Percentiles rank a stretch among this genome's conserved stretches.
These are phyloP conservation scores for Orbilia blumenaviensis DNA, from an alignment of 2,329 filamentous ascomycete species.

Conservation along the genomic window DNA sequence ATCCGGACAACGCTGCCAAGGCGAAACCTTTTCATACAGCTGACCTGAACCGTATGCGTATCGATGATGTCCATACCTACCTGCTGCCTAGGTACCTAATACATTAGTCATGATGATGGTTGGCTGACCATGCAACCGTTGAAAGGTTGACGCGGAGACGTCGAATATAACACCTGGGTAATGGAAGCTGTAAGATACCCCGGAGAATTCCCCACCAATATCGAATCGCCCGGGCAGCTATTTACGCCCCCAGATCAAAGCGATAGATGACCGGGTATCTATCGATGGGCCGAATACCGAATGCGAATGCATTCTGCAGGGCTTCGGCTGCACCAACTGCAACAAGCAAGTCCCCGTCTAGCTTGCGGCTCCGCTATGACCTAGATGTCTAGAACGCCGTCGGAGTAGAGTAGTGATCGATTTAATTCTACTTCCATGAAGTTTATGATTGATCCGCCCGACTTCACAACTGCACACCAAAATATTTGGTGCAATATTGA, in stretches of 20 bases:
- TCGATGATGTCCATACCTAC: too few species aligned
- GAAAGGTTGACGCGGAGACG: too few species aligned
- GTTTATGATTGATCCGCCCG: too few species aligned
- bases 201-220: neutral
- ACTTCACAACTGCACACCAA: too few species aligned
- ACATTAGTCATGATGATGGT: too few species aligned
- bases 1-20: too few species aligned
- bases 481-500: too few species aligned
- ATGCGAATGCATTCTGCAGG: conserved; percentile 18
- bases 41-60: too few species aligned
- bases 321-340: conserved; percentile 10
- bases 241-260: neutral
- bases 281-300: conserved; percentile 5
- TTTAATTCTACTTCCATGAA: neutral
- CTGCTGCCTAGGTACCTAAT: too few species aligned
- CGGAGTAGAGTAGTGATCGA: neutral
- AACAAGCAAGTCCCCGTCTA: conserved; percentile 9
- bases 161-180: too few species aligned
- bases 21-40: too few species aligned
- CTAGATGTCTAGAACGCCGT: neutral
- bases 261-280: neutral
- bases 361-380: neutral
- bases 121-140: too few species aligned
- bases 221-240: neutral
- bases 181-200: neutral